Evolutionary conservation across 306 rosid species (phyloP).

Genomic region (Alnus rubra): DNA sequence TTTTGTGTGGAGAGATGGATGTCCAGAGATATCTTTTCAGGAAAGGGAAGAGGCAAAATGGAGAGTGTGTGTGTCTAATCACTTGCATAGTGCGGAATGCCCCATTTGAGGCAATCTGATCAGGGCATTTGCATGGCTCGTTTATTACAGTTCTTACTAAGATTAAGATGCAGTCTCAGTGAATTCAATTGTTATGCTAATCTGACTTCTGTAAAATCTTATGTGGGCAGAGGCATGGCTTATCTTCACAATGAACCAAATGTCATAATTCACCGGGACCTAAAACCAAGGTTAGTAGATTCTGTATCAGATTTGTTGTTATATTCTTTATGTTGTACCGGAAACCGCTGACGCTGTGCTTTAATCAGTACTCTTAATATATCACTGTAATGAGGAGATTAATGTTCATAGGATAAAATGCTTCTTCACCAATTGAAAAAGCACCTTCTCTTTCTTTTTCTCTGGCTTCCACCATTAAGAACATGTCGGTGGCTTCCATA

Average conservation of each 20-base stretch:
- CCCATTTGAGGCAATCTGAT: not conserved
- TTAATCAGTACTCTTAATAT: not conserved
- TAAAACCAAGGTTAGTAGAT: constrained; percentile 78
- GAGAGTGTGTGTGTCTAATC: not conserved
- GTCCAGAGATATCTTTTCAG: not conserved
- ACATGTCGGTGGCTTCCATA: constrained; percentile 22
- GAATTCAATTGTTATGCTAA: constrained; percentile 34
- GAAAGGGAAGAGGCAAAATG: not conserved
- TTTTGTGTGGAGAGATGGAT: not conserved
- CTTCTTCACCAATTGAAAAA: constrained; percentile 7
- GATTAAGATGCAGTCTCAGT: constrained; percentile 11
- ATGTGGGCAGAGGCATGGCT: constrained; percentile 79
- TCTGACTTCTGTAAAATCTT: constrained; percentile 29
- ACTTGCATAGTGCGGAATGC: not conserved
- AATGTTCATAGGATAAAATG: not conserved
- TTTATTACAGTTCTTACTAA: not conserved
- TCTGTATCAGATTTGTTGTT: constrained; percentile 23
- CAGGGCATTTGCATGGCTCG: not conserved
- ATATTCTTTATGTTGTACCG: not conserved
- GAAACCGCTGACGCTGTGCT: not conserved
- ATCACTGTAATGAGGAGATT: not conserved
- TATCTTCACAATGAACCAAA: constrained; percentile 96
- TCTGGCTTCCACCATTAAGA: constrained; percentile 19
- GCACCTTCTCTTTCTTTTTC: not conserved
- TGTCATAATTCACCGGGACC: constrained; percentile 86